Evolutionary conservation across 768 basidiomycete genomes (phyloP).

Genomic region (Amanita muscaria): DNA sequence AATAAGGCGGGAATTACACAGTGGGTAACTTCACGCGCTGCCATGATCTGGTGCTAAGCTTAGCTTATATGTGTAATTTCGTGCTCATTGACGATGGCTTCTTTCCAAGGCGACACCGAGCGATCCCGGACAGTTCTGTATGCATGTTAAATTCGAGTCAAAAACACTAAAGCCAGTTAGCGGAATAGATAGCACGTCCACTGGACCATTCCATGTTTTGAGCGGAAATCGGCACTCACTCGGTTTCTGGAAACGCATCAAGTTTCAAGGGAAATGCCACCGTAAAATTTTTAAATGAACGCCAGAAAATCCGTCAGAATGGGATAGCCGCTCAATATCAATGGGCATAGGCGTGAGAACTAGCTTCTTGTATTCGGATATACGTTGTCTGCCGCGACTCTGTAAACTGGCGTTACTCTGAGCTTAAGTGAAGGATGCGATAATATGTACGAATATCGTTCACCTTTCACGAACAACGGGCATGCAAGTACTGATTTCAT

Average conservation of each 20-base stretch:
- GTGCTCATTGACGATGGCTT: not conserved
- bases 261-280: not conserved
- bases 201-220: not conserved
- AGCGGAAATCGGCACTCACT: not conserved
- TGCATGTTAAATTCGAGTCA: not conserved
- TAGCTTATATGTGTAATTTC: no score
- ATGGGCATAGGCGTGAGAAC: not conserved
- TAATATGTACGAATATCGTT: not conserved
- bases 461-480: not conserved
- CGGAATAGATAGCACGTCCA: not conserved
- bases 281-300: conserved; percentile 9
- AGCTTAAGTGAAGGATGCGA: conserved; percentile 3
- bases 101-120: not conserved
- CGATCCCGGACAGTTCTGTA: not conserved
- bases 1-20: conserved; percentile 6
- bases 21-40: not conserved
- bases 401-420: not conserved
- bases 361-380: not conserved
- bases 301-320: conserved; percentile 4
- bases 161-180: not conserved
- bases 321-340: conserved; percentile 1
- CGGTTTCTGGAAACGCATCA: not conserved
- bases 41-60: not conserved
- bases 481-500: not conserved
- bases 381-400: not conserved